Base-by-base conservation (phyloP, 768 basidiomycete species). In the Termitomyces sp. region DNA sequence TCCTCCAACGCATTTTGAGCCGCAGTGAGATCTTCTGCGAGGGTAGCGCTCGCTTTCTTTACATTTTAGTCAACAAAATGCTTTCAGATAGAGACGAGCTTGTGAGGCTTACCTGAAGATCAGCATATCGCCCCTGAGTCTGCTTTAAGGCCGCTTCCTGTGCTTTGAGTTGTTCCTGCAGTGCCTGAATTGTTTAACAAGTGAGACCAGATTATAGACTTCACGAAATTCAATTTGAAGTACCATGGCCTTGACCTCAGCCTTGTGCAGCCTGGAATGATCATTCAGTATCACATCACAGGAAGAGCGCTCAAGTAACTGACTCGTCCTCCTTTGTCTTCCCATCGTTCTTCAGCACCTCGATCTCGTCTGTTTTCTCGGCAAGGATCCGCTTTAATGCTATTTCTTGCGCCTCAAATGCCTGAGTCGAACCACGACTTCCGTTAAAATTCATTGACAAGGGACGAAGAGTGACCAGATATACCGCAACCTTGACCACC, bases 381-480 rank as follows among this genome's bases (percentile, higher is more conserved):
- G 23, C 28, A 7, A 51, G 11, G 7, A n/a, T 74, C 23, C 77
- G 63, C 17, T 71, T 67, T 28, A 80, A 60, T 1, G 75, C 71
- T 1, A 73, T 66, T 6, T 70, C 66, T 57, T 81, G 79, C n/a
- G 76, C 75, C 19, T 81, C 78, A 53, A 74, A 43, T 42, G 17
- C 33, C 54, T 59, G 11, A 28, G 17, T 42, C 5, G 1, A 23
- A 2, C 30, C 35, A 21, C 6, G 21, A 23, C 1, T n/a, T 53
- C 56, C 8, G 6, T 30, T 3, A 15, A 12, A 6, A 12, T 31
- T 5, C 43, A 11, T 19, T 14, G 7, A 41, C n/a, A 26, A 30
- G 19, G 15, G 7, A 48, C 11, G 7, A 54, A 45, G 10, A 9
- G 17, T 3, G 9, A 15, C 11, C 14, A 3, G 40, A 30, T 47